Percentiles rank a stretch among this genome's conserved stretches.
These are phyloP conservation scores for Phallus indusiatus DNA, from an alignment of 768 basidiomycete genomes.

Conservation along the genomic window DNA sequence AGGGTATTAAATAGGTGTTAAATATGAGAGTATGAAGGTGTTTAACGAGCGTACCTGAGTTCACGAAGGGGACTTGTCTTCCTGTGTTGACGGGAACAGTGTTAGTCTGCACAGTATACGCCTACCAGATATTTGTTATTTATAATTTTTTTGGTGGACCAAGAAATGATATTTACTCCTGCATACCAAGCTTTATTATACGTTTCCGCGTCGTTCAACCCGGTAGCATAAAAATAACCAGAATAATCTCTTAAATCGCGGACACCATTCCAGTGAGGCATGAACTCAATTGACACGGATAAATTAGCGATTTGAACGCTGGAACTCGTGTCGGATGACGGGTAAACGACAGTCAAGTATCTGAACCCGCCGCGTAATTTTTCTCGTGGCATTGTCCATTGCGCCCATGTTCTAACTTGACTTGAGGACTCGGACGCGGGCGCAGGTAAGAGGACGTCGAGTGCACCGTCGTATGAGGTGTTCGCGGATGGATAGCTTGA, in stretches of 20 bases:
- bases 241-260: slow-evolving; percentile 7
- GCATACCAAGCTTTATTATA: slow-evolving; percentile 12
- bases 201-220: background rate
- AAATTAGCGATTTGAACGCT: slow-evolving; percentile 8
- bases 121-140: background rate
- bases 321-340: background rate
- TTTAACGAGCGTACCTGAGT: background rate
- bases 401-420: background rate
- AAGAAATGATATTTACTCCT: slow-evolving; percentile 1
- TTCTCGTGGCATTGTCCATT: slow-evolving; percentile 8
- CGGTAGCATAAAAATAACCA: slow-evolving; percentile 10
- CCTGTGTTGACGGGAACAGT: slow-evolving; percentile 10
- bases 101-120: slow-evolving; percentile 12
- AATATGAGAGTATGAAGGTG: background rate
- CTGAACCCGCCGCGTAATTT: slow-evolving; percentile 11
- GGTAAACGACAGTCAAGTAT: slow-evolving; percentile 6
- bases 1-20: background rate
- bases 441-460: slow-evolving; percentile 30
- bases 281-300: slow-evolving; percentile 5
- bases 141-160: background rate
- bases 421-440: background rate
- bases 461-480: slow-evolving; percentile 36
- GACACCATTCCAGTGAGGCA: slow-evolving; percentile 7
- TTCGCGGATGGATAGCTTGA: slow-evolving; percentile 26
- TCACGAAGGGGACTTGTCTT: background rate